Evolutionary conservation across 768 basidiomycete species (phyloP).

Genomic region (Amanita subjunquillea): DNA sequence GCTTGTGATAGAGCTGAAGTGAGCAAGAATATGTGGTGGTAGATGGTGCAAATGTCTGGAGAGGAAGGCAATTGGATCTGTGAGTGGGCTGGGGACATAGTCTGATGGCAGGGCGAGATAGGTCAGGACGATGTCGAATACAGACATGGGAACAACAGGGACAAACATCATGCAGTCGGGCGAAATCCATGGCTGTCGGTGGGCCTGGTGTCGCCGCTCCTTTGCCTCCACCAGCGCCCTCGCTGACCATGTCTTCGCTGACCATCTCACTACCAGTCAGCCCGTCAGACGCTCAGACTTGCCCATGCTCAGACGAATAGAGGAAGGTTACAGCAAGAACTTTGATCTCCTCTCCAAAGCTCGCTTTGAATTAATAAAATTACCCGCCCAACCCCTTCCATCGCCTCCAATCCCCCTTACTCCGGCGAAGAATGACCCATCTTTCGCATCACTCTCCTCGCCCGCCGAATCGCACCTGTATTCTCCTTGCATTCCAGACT

Average conservation of each 20-base stretch:
- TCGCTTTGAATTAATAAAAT: background rate
- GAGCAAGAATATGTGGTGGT: slow-evolving; percentile 50
- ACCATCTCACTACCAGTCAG: slow-evolving; percentile 34
- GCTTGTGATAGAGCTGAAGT: slow-evolving; percentile 34
- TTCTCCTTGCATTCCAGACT: slow-evolving; percentile 5
- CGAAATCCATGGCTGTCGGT: slow-evolving; percentile 28
- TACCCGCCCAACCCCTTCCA: background rate
- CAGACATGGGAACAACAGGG: background rate
- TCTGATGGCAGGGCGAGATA: slow-evolving; percentile 50
- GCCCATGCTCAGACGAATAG: slow-evolving; percentile 27
- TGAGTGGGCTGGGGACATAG: slow-evolving; percentile 50
- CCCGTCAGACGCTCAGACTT: slow-evolving; percentile 38
- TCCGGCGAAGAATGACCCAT: slow-evolving; percentile 11
- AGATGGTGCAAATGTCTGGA: slow-evolving; percentile 45
- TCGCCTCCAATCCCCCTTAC: background rate
- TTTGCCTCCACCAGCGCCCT: slow-evolving; percentile 30
- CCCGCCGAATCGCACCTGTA: slow-evolving; percentile 9
- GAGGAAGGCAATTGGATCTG: slow-evolving; percentile 56
- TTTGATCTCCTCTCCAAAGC: slow-evolving; percentile 2
- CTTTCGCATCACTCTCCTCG: slow-evolving; percentile 19
- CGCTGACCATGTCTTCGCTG: slow-evolving; percentile 32
- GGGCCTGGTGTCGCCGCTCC: slow-evolving; percentile 41
- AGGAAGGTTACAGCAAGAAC: slow-evolving; percentile 23
- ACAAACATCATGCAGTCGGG: background rate
- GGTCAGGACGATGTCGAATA: slow-evolving; percentile 18